phyloP scores from a whole-genome alignment of 495 filamentous ascomycete genomes.

The Chaetomidium leptoderma region DNA sequence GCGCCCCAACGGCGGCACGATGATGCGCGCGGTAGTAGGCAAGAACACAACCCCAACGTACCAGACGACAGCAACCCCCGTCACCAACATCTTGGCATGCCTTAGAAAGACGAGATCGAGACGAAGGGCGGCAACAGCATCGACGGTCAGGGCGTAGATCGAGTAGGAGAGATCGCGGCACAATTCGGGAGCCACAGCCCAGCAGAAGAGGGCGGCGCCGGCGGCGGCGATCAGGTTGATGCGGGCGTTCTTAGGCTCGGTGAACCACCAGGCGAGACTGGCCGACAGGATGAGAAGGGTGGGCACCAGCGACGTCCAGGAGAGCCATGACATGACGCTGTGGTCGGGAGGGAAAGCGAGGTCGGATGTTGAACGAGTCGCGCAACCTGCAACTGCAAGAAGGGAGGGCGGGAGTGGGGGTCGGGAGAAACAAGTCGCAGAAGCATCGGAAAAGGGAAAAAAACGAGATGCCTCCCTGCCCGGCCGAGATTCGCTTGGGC shows the following conservation, averaged over 20 bases:
- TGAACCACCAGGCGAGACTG: slow-evolving; percentile 47
- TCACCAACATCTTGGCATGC: slow-evolving; percentile 46
- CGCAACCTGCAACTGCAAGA: slow-evolving; percentile 5
- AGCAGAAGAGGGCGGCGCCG: slow-evolving; percentile 46
- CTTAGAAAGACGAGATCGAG: slow-evolving; percentile 39
- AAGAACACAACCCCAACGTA: slow-evolving; percentile 23
- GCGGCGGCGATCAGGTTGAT: slow-evolving; percentile 43
- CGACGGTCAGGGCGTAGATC: slow-evolving; percentile 35
- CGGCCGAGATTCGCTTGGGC: slow-evolving; percentile 11
- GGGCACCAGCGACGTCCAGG: slow-evolving; percentile 46
- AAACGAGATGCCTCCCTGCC: slow-evolving; percentile 11
- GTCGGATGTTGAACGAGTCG: slow-evolving; percentile 5
- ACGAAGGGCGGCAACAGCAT: slow-evolving; percentile 32
- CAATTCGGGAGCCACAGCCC: slow-evolving; percentile 42
- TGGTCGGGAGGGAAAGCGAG: slow-evolving; percentile 21
- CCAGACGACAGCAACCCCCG: slow-evolving; percentile 44
- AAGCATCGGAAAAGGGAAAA: slow-evolving; percentile 13
- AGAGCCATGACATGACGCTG: slow-evolving; percentile 51
- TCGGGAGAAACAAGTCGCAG: slow-evolving; percentile 6
- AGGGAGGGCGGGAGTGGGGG: slow-evolving; percentile 17
- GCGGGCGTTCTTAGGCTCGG: slow-evolving; percentile 45
- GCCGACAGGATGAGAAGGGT: slow-evolving; percentile 49
- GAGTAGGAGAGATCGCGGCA: slow-evolving; percentile 37
- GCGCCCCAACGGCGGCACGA: not conserved
- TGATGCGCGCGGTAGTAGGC: not conserved